Evolutionary conservation across 495 filamentous ascomycete genomes (phyloP).

Genomic region (Tuber calosporum): DNA sequence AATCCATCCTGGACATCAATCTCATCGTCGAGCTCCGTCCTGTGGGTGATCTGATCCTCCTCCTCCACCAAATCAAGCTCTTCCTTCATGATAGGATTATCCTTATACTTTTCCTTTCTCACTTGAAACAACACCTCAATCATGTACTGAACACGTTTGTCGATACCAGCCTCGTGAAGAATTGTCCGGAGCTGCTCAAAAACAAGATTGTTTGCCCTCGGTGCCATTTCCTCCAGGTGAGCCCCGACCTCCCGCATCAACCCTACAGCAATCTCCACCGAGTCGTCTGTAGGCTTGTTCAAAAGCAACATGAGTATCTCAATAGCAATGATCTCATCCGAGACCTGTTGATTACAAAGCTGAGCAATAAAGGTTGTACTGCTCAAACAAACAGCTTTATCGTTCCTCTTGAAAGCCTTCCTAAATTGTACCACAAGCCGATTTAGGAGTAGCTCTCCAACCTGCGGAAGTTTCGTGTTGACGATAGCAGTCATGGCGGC

Average conservation of each 20-base stretch:
- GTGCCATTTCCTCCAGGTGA: constrained; percentile 89
- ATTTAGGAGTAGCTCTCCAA: constrained; percentile 82
- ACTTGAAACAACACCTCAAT: constrained; percentile 97
- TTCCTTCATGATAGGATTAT: constrained; percentile 81
- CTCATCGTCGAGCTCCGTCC: constrained; percentile 66
- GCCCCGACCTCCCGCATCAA: constrained; percentile 85
- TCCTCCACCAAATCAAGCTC: constrained; percentile 94
- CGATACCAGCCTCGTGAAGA: constrained; percentile 89
- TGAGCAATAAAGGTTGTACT: constrained; percentile 92
- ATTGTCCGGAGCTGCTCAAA: constrained; percentile 95
- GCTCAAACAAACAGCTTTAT: constrained; percentile 88
- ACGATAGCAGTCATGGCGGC: constrained; percentile 92
- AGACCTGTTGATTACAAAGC: constrained; percentile 88
- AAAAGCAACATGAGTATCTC: constrained; percentile 84
- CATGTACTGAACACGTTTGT: constrained; percentile 96
- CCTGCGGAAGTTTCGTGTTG: constrained; percentile 92
- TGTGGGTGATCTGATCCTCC: constrained; percentile 94
- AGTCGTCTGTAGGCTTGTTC: constrained; percentile 92
- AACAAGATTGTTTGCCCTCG: constrained; percentile 72
- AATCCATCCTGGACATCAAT: constrained; percentile 74
- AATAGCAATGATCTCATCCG: constrained; percentile 83
- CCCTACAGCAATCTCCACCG: constrained; percentile 93
- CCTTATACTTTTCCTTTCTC: constrained; percentile 91
- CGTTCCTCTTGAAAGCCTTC: constrained; percentile 92
- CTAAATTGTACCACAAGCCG: constrained; percentile 85